Base-by-base conservation (phyloP, 352 stramenopile species). In the Peronosclerospora sorghi region DNA sequence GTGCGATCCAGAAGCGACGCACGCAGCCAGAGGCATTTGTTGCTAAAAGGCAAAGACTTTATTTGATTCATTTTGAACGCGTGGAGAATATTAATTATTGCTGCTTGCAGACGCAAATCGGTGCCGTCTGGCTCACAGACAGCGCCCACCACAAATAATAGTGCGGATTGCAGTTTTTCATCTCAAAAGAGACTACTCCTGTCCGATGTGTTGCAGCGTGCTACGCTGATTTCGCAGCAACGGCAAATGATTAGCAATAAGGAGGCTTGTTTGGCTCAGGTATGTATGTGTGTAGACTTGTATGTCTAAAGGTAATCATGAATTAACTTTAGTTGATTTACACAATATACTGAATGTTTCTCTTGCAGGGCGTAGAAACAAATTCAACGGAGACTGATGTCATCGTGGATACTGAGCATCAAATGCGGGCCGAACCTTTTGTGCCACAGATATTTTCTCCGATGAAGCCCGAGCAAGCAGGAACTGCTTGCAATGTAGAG, bases 171-270 rank as follows among this genome's bases (percentile, higher is more conserved):
- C 12, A 45, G 20, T 8, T 35, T 10, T 30, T 18, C 20, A 17
- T 17, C 9, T 8, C 17, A 45, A 1, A 73, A 67, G 45, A 62
- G 41, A 43, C 57, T 48, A 10, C 49, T 65, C 0, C 35, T 86
- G 12, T 70, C 69, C 0, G 69, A 86, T 48, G 60, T 86, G 1
- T 48, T 86, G 14, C 50, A 75, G 23, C 69, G 63, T 19, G 74
- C 74, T 30, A 86, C 69, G n/a, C 37, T 65, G n/a, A 39, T 78
- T 0, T 86, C 71, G 14, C 71, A 83, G 32, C 65, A 67, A 20
- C 56, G 59, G 23, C 14, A 43, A 8, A 23, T 26, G 18, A 24
- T 17, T 6, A 35, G 43, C 9, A 19, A 40, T 14, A n/a, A n/a
- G n/a, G 41, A 55, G 13, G 45, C 15, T 35, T 37, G 15, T 30